These are phyloP conservation scores for Bruguiera sexangula DNA, from an alignment of 345 rosid genomes.

Conservation along the genomic window DNA sequence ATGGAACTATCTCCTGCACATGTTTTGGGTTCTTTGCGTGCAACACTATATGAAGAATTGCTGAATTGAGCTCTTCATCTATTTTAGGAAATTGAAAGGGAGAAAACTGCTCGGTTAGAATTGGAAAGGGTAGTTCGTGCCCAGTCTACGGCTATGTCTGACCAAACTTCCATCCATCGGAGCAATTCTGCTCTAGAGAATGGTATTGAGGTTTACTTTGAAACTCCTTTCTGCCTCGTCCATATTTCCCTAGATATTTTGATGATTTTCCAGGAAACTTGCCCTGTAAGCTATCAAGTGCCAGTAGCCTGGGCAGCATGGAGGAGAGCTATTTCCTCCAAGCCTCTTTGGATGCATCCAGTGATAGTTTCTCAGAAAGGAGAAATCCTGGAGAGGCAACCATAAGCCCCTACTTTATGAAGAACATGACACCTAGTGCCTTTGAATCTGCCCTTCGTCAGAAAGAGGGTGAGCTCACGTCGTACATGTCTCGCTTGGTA, in stretches of 20 bases:
- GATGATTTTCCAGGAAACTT: slow-evolving; percentile 50
- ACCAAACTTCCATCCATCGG: slow-evolving; percentile 50
- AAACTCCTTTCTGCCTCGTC: slow-evolving; percentile 12
- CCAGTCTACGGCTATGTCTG: slow-evolving; percentile 49
- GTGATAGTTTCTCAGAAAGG: slow-evolving; percentile 65
- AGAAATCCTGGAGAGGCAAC: slow-evolving; percentile 60
- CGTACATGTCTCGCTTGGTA: slow-evolving; percentile 98
- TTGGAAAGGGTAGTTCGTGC: slow-evolving; percentile 65
- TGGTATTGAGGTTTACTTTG: slow-evolving; percentile 41
- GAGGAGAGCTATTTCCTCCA: slow-evolving; percentile 97
- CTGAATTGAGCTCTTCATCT: slow-evolving; percentile 5
- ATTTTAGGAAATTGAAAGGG: slow-evolving; percentile 81
- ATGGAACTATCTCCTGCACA: not conserved
- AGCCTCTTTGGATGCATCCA: slow-evolving; percentile 81
- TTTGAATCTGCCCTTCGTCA: slow-evolving; percentile 92
- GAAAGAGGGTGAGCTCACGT: slow-evolving; percentile 98
- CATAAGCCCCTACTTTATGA: slow-evolving; percentile 78
- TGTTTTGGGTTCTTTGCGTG: not conserved
- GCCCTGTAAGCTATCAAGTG: slow-evolving; percentile 70
- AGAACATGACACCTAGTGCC: slow-evolving; percentile 89
- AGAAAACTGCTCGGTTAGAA: slow-evolving; percentile 78
- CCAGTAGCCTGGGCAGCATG: slow-evolving; percentile 88
- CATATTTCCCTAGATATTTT: slow-evolving; percentile 3
- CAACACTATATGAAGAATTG: not conserved
- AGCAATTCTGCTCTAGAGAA: slow-evolving; percentile 61